Evolutionary conservation across 352 stramenopile genomes (phyloP), one percentile per base, ranked within the genome.

Genomic region (Blastocystis hominis): DNA sequence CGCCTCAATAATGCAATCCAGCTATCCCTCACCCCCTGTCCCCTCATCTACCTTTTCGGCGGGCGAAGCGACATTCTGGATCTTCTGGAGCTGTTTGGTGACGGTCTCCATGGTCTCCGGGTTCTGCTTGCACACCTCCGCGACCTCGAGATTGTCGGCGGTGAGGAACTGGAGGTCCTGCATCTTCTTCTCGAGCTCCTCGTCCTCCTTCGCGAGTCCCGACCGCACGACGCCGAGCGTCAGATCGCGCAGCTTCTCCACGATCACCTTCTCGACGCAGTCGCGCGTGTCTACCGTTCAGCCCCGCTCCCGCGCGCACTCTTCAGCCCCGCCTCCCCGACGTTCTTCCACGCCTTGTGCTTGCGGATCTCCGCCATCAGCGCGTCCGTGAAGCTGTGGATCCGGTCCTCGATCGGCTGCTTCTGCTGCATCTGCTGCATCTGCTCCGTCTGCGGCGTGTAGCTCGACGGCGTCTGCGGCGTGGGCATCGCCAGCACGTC

Each of bases 21-120:
- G 53, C 76, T 86, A 86, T 20, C 7, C 9, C 24, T 90, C 13
- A 72, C 59, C 7, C n/a, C 79, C 3, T 7, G 75, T 50, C 47
- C 95, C 93, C 64, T 92, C 95, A 88, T 93, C 93, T 84, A 96
- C 94, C 90, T 96, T 96, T 89, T 96, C 93, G 2, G 92, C 92
- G 6, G 93, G 93, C 7, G 93, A 91, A 2, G 92, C 90, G 40
- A 94, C 94, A 6, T 89, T 91, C 81, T 95, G 95, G 84, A 96
- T 96, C n/a, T 92, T 92, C 44, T 92, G 91, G 24, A 96, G 89
- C 69, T 96, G 93, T 55, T 95, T 92, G 66, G 94, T 91, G 0
- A 93, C 93, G 90, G 95, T 94, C 0, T 91, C 93, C 91, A 93
- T 94, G 20, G 95, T 92, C 36, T 80, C 70, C 36, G 44, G 36